Evolutionary conservation across 2,329 filamentous ascomycete species (phyloP).

Genomic region (Fusarium algeriense): DNA sequence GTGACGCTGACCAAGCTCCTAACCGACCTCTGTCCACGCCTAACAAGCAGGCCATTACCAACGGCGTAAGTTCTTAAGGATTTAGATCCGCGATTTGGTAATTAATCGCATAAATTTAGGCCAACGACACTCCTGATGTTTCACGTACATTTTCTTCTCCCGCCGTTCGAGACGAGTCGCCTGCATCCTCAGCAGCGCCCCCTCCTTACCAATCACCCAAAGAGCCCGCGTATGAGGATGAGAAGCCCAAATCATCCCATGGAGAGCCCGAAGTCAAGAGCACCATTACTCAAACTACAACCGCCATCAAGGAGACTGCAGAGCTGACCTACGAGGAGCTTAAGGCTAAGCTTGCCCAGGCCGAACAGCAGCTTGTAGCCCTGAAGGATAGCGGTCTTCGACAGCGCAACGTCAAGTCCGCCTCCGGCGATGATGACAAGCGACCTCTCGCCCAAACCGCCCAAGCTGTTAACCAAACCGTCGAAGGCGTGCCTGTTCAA

Average conservation of each 20-base stretch:
- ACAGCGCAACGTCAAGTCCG: conserved; percentile 77
- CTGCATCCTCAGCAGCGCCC: conserved; percentile 50
- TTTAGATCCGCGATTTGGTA: background rate
- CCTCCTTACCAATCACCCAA: conserved; percentile 53
- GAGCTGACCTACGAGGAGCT: conserved; percentile 68
- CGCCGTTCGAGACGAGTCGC: conserved; percentile 50
- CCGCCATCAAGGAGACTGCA: conserved; percentile 60
- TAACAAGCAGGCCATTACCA: conserved; percentile 55
- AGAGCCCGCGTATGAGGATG: conserved; percentile 48
- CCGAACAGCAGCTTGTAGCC: conserved; percentile 77
- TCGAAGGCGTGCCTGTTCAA: conserved; percentile 86
- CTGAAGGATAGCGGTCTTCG: conserved; percentile 81
- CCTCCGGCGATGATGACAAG: conserved; percentile 63
- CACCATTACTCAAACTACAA: conserved; percentile 56
- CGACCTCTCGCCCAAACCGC: conserved; percentile 62
- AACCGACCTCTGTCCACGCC: conserved; percentile 54
- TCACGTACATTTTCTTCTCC: conserved; percentile 62
- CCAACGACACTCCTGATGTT: conserved; percentile 59
- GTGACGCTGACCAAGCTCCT: conserved; percentile 50
- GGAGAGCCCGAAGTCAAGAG: conserved; percentile 49
- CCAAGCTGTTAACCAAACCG: conserved; percentile 67
- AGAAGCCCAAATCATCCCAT: conserved; percentile 40
- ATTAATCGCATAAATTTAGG: conserved; percentile 43
- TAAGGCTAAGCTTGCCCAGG: conserved; percentile 78
- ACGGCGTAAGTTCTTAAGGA: conserved; percentile 55